Evolutionary conservation across 306 rosid genomes (phyloP).

Genomic region (Trifolium subterraneum): DNA sequence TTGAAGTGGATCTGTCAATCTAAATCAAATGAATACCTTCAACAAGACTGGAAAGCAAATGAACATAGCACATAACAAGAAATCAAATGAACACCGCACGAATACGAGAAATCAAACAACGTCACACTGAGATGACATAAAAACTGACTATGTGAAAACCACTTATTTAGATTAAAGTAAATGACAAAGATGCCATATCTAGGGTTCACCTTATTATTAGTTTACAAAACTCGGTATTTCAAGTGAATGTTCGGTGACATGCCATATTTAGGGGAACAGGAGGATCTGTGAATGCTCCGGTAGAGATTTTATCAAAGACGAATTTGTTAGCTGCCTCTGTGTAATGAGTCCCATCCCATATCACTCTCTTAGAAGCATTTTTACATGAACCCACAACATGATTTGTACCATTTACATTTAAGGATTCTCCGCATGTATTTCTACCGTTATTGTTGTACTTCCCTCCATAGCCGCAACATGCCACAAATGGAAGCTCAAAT

Average conservation of each 20-base stretch:
- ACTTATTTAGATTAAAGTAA: too few relatives aligned
- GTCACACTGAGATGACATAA: too few relatives aligned
- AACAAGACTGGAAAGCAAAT: too few relatives aligned
- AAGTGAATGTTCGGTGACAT: constrained; percentile 35
- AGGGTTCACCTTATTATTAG: too few relatives aligned
- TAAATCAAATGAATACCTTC: too few relatives aligned
- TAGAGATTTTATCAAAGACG: constrained; percentile 44
- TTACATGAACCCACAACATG: constrained; percentile 39
- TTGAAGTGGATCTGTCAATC: too few relatives aligned
- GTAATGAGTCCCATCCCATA: constrained; percentile 63
- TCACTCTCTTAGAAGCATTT: constrained; percentile 36
- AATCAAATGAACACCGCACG: too few relatives aligned
- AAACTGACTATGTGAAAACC: too few relatives aligned
- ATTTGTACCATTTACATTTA: constrained; percentile 12
- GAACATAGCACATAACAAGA: too few relatives aligned
- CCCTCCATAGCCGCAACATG: constrained; percentile 70
- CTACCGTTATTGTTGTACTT: constrained; percentile 36
- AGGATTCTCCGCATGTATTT: constrained; percentile 44
- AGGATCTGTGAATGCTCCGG: constrained; percentile 58
- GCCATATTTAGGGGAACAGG: constrained; percentile 48
- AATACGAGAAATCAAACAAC: too few relatives aligned
- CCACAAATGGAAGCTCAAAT: constrained; percentile 48
- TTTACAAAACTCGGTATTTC: too few relatives aligned
- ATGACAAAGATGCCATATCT: too few relatives aligned
- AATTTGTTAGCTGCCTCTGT: constrained; percentile 62